These are phyloP conservation scores for Cephalotrichum gorgonifer DNA, from an alignment of 2,329 filamentous ascomycete genomes.

Conservation along the genomic window DNA sequence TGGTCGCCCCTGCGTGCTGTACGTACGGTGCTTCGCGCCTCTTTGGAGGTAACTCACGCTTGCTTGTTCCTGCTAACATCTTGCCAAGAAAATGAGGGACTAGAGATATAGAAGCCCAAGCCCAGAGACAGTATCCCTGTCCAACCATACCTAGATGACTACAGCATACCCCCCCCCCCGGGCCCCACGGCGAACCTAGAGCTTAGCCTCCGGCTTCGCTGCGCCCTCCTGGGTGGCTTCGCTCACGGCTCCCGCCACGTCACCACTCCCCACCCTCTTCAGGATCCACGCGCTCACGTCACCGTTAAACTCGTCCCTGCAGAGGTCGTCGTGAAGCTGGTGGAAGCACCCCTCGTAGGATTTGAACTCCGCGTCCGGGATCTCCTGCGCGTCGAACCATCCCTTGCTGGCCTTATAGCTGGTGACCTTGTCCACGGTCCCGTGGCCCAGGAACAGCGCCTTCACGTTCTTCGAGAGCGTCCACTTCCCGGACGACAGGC, in stretches of 20 bases:
- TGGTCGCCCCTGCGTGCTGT: too few species aligned
- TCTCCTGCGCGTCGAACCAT: constrained; percentile 47
- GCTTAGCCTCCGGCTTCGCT: constrained; percentile 22
- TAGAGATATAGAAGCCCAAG: too few species aligned
- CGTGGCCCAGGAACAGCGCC: constrained; percentile 65
- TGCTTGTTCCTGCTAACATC: too few species aligned
- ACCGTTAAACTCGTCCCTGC: constrained; percentile 40
- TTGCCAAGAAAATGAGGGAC: too few species aligned
- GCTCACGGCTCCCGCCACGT: neutral
- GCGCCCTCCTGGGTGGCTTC: constrained; percentile 4
- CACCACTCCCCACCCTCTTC: constrained; percentile 17
- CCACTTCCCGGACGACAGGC: constrained; percentile 46
- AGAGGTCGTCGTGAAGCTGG: constrained; percentile 54
- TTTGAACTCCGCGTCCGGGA: constrained; percentile 61
- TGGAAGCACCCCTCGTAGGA: constrained; percentile 72
- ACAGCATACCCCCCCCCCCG: neutral
- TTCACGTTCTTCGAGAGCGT: constrained; percentile 42
- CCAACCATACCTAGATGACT: neutral
- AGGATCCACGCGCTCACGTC: constrained; percentile 61
- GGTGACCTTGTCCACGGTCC: constrained; percentile 61
- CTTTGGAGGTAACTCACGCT: too few species aligned
- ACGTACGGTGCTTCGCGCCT: too few species aligned
- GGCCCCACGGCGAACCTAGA: constrained; percentile 14
- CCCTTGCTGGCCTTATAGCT: constrained; percentile 53
- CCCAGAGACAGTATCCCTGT: neutral